Base-by-base conservation (phyloP, 805 yeast species). In the Kuraishia ogatae region DNA sequence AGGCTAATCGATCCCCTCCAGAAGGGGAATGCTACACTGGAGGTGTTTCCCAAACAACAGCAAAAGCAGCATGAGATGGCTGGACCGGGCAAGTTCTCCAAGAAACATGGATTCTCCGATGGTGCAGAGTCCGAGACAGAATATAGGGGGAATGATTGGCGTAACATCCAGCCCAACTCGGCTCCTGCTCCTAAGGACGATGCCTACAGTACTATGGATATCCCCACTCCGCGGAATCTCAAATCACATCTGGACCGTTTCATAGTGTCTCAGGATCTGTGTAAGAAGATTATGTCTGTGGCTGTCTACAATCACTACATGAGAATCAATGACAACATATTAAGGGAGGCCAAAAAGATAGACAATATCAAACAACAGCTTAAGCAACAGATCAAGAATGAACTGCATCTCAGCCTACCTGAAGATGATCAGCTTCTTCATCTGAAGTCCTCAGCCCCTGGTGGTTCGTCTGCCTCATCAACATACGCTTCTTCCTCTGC, bases 261-360 rank as follows among this genome's bases (percentile, higher is more conserved):
- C 59, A 79, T 82, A 19, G 70, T 82, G 23, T 86, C 85, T 0
- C 87, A 82, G 64, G 79, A 78, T 1, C 71, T 68, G 3, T 79
- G 83, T 23, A 82, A 82, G 62, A 78, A 77, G 60, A 78, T 81
- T n/a, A 71, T 82, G 64, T 75, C 84, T 43, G 87, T 82, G 10
- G 84, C 85, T 1, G 83, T 82, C 0, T 82, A 77, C 60, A 82
- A 82, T 55, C 87, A 82, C 61, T 80, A 79, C 57, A 59, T 81
- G 48, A 68, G 84, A 54, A 68, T 76, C 39, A 72, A 74, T 54
- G 82, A 79, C 57, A 69, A 60, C 1, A 35, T 56, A 11, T 39
- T 56, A 4, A 48, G 61, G 11, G 29, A 54, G n/a, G 20, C 7
- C 54, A 17, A 48, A 23, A 55, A 59, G n/a, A 46, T 50, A 11